Conservation (phyloP, 352 stramenopile genomes). For the Pythium vanterpoolii region DNA sequence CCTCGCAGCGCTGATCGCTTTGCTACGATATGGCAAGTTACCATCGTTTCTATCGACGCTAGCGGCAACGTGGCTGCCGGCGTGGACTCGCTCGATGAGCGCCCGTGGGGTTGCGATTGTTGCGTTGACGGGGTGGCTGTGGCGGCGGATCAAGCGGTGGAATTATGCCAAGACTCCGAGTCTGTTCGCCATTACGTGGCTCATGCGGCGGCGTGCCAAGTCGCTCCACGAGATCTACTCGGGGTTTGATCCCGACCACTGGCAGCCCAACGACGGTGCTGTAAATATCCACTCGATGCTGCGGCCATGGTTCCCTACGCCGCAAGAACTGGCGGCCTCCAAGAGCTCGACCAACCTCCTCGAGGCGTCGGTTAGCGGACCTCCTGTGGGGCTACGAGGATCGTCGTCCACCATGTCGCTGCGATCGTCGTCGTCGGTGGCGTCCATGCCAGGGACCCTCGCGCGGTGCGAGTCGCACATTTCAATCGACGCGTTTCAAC, state of each 20-base stretch:
- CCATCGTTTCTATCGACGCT: neutral
- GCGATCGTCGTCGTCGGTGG: constrained; percentile 32
- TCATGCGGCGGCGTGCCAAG: constrained; percentile 49
- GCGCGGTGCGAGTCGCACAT: constrained; percentile 62
- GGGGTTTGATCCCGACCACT: constrained; percentile 54
- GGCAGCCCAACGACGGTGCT: constrained; percentile 70
- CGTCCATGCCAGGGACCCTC: constrained; percentile 29
- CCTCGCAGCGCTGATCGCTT: neutral
- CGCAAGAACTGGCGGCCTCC: constrained; percentile 28
- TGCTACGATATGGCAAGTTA: constrained; percentile 7
- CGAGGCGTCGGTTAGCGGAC: constrained; percentile 2
- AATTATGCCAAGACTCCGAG: constrained; percentile 56
- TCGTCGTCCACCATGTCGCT: constrained; percentile 34
- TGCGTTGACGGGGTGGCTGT: constrained; percentile 1
- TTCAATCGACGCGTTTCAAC: constrained; percentile 64
- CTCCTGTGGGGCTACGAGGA: neutral
- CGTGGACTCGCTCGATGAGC: neutral
- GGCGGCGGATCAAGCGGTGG: constrained; percentile 7
- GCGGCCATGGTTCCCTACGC: constrained; percentile 50
- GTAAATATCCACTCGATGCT: constrained; percentile 83
- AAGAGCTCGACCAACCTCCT: constrained; percentile 21
- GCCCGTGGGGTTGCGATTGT: neutral
- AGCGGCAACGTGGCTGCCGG: neutral
- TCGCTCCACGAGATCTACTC: constrained; percentile 56
- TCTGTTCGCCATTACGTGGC: constrained; percentile 55